Evolutionary conservation across 148 eudicot genomes (phyloP), one percentile per base, ranked within the genome.

Genomic region (Arctostaphylos glauca): DNA sequence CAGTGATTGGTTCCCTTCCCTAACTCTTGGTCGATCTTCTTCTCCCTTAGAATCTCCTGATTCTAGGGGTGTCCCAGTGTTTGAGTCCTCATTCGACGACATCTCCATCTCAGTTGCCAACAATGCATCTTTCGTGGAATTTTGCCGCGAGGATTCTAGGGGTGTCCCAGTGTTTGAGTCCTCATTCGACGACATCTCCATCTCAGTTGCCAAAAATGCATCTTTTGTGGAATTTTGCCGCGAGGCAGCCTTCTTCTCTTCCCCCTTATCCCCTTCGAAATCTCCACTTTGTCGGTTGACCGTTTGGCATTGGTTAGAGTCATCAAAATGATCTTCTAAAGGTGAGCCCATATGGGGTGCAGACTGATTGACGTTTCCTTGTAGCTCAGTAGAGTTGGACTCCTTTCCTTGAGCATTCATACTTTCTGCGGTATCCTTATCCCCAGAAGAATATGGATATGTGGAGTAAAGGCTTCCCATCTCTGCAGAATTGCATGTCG

Each of bases 81-180:
- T 89, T 9, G 83, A 73, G 67, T 88, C 93, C 82, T 90, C 96
- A 79, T 89, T 90, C 18, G 81, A 86, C 44, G 97, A 87, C 31
- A 93, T 80, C 38, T 97, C 98, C 86, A 93, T 85, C 87, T 94
- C 99, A 72, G 96, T 94, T 73, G 94, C 96, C 79, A 89, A 74
- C 14, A 96, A 86, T 82, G 56, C 80, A 76, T 90, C 94, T 83
- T 31, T 31, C 38, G 38, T 31, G 38, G 38, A 31, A 31, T 31
- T 31, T 31, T 31, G 38, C 38, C 1, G 38, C 38, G 38, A 31
- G 38, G 96, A 86, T 83, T 91, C 93, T 81, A 83, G 87, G n/a
- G 93, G 85, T 19, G 86, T 81, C 81, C 89, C 91, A 41, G 90
- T 82, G 81, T 91, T 89, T 9, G 83, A 73, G 67, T 88, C 93